A percentile compares a stretch with the other conserved stretches of the same genome.
These are phyloP conservation scores for Aspergillus vadensis DNA, from an alignment of 2,329 filamentous ascomycete species.

Conservation along the genomic window DNA sequence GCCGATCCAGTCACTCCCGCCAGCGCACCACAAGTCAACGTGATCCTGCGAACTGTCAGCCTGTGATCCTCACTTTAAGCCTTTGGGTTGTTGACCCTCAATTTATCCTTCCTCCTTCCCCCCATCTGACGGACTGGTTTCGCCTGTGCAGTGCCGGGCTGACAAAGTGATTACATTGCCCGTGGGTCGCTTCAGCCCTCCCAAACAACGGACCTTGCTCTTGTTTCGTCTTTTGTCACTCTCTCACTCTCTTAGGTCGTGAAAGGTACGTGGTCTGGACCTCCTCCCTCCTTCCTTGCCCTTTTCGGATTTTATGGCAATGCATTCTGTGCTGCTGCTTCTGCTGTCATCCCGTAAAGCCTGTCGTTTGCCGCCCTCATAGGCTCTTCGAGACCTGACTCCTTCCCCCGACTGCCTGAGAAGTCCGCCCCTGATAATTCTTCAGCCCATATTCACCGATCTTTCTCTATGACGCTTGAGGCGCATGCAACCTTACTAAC, in stretches of 20 bases:
- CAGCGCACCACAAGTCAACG: constrained; percentile 25
- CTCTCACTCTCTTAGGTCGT: constrained; percentile 36
- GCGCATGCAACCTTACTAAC: constrained; percentile 21
- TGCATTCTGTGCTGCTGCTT: background rate
- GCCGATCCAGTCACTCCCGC: constrained; percentile 30
- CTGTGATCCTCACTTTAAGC: constrained; percentile 19
- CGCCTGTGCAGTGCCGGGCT: constrained; percentile 20
- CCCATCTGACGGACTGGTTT: constrained; percentile 21
- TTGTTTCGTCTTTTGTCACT: constrained; percentile 31
- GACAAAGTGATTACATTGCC: constrained; percentile 20
- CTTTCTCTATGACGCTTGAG: background rate
- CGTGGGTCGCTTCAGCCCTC: constrained; percentile 16
- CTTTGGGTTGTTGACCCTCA: constrained; percentile 24
- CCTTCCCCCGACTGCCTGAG: background rate
- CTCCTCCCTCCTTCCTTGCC: background rate
- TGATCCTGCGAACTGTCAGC: constrained; percentile 21
- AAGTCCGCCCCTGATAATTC: constrained; percentile 11
- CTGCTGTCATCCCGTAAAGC: constrained; percentile 1
- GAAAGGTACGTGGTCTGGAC: constrained; percentile 31
- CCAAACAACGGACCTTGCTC: constrained; percentile 18
- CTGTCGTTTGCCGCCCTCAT: background rate
- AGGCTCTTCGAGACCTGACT: background rate
- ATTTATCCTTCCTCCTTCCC: constrained; percentile 19
- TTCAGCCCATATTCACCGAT: background rate
- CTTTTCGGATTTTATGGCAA: background rate